phyloP scores from a whole-genome alignment of 495 filamentous ascomycete species.

The Lasiosphaeria miniovina region DNA sequence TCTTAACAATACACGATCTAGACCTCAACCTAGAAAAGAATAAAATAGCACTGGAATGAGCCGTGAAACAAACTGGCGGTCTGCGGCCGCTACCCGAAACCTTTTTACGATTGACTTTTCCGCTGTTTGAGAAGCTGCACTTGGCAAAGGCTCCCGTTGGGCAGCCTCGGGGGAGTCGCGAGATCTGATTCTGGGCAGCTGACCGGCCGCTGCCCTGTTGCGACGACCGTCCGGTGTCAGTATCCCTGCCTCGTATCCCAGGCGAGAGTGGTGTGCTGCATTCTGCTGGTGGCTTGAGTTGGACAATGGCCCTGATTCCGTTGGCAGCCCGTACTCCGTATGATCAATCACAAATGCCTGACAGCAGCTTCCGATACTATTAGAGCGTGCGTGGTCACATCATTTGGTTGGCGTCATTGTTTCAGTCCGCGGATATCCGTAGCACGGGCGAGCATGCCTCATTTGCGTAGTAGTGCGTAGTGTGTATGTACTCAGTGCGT shows the following conservation, averaged over 20 bases:
- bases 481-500: too few relatives aligned
- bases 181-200: slow-evolving; percentile 24
- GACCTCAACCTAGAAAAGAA: neutral
- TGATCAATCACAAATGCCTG: slow-evolving; percentile 1
- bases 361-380: neutral
- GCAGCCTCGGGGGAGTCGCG: neutral
- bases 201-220: slow-evolving; percentile 15
- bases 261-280: neutral
- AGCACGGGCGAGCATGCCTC: neutral
- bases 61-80: slow-evolving; percentile 1
- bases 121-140: slow-evolving; percentile 18
- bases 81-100: neutral
- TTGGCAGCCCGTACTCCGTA: neutral
- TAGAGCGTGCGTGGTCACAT: neutral
- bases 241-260: slow-evolving; percentile 14
- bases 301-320: too few relatives aligned
- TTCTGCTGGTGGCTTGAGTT: too few relatives aligned
- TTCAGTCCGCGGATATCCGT: slow-evolving; percentile 2
- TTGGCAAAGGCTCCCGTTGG: slow-evolving; percentile 5
- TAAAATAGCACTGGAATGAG: too few relatives aligned
- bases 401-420: slow-evolving; percentile 1
- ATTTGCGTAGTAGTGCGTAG: neutral
- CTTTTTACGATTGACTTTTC: slow-evolving; percentile 12
- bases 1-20: neutral
- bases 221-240: neutral